phyloP scores from a whole-genome alignment of 73 alveolate genomes.

The Paramecium caudatum region DNA sequence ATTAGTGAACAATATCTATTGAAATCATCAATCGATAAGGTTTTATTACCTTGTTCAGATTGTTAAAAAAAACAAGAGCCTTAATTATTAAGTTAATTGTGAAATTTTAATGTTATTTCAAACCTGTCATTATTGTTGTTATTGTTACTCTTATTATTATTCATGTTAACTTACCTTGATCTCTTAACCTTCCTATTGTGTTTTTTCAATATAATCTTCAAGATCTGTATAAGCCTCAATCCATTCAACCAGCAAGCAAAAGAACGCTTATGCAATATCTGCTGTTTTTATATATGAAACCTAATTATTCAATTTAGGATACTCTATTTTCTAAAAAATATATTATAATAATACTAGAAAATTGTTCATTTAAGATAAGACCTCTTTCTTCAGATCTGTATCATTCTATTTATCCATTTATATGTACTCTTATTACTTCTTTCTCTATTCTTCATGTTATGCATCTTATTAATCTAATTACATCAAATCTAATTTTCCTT shows the following conservation, averaged over 20 bases:
- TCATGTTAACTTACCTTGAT: too few relatives aligned
- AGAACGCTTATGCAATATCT: conserved; percentile 60
- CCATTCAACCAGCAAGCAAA: conserved; percentile 45
- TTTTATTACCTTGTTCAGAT: not conserved
- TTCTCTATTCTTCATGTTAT: conserved; percentile 19
- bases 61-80: conserved; percentile 15
- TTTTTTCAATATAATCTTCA: conserved; percentile 25
- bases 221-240: conserved; percentile 65
- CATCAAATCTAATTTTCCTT: conserved; percentile 59
- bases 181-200: not conserved
- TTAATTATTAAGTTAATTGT: conserved; percentile 15
- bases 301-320: not conserved
- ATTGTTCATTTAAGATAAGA: conserved; percentile 38
- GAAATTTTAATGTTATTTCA: not conserved
- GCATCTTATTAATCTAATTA: conserved; percentile 6
- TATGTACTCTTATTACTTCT: conserved; percentile 37
- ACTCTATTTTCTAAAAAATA: conserved; percentile 41
- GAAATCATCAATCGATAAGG: not conserved
- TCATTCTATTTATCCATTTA: conserved; percentile 51
- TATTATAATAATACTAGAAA: not conserved
- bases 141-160: too few relatives aligned
- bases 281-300: conserved; percentile 52
- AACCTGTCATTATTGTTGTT: too few relatives aligned
- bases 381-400: conserved; percentile 62
- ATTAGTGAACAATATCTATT: not conserved